Percentiles rank a stretch among this genome's conserved stretches.
These are phyloP conservation scores for Cryptosporidium tyzzeri DNA, from an alignment of 169 alveolate species.

Conservation along the genomic window DNA sequence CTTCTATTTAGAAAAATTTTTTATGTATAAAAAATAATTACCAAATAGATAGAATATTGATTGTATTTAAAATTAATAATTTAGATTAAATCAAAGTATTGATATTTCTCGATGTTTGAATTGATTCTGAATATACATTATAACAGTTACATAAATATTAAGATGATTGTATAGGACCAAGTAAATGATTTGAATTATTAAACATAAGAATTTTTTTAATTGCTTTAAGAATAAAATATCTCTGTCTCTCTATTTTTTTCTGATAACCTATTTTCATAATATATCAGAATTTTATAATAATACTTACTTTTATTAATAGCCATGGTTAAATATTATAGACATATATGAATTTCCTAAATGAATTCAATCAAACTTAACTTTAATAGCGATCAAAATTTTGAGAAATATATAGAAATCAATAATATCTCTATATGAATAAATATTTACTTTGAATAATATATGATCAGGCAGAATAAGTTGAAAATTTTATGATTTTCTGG, in stretches of 20 bases:
- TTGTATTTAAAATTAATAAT: too few species aligned
- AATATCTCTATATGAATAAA: background rate
- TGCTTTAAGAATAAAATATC: background rate
- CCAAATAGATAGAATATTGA: background rate
- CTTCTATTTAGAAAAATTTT: too few species aligned
- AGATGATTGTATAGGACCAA: background rate
- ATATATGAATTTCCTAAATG: background rate
- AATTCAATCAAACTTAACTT: conserved; percentile 2
- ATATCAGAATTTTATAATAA: background rate
- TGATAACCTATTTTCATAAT: background rate
- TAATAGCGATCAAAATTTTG: background rate
- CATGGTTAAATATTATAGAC: conserved; percentile 18
- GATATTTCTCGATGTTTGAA: too few species aligned
- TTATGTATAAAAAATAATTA: too few species aligned
- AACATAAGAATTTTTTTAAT: too few species aligned
- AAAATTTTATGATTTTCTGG: background rate
- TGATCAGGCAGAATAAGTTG: background rate
- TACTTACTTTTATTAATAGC: conserved; percentile 67
- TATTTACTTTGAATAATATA: background rate
- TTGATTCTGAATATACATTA: too few species aligned
- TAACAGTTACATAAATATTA: background rate
- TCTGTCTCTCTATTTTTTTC: too few species aligned
- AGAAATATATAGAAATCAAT: background rate
- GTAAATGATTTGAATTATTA: background rate
- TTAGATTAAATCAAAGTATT: background rate